Conservation (phyloP, 2,329 filamentous ascomycete species). For the Fusarium sp. region DNA sequence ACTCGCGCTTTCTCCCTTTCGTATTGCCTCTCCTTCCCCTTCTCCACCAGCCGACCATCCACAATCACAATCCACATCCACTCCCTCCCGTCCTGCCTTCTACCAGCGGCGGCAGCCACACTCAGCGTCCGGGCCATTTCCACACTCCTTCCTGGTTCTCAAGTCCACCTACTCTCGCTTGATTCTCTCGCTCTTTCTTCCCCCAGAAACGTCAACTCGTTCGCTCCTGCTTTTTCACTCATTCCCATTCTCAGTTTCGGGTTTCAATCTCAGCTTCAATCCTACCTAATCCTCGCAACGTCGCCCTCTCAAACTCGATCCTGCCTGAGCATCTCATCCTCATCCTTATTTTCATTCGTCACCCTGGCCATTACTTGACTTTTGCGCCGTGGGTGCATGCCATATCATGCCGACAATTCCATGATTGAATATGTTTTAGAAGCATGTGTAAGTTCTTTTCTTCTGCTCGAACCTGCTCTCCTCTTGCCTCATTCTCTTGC, state of each 20-base stretch:
- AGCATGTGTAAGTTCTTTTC: slow-evolving; percentile 59
- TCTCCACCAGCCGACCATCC: slow-evolving; percentile 29
- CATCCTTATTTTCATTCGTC: slow-evolving; percentile 13
- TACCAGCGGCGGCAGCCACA: slow-evolving; percentile 31
- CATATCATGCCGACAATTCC: slow-evolving; percentile 54
- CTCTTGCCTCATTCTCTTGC: slow-evolving; percentile 16
- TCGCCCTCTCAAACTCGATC: slow-evolving; percentile 23
- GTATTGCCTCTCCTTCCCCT: slow-evolving; percentile 33
- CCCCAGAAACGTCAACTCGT: slow-evolving; percentile 32
- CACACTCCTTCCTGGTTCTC: slow-evolving; percentile 32
- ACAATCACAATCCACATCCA: slow-evolving; percentile 25
- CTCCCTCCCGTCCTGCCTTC: slow-evolving; percentile 11
- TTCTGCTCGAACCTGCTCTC: neutral
- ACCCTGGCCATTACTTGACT: slow-evolving; percentile 41
- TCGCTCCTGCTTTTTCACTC: slow-evolving; percentile 38
- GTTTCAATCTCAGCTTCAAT: slow-evolving; percentile 2
- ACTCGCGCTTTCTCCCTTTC: slow-evolving; percentile 35
- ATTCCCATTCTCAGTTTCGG: slow-evolving; percentile 20
- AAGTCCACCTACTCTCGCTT: slow-evolving; percentile 45
- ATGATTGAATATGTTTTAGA: slow-evolving; percentile 58
- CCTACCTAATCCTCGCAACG: slow-evolving; percentile 33
- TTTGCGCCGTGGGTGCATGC: slow-evolving; percentile 51
- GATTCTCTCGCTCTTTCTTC: slow-evolving; percentile 42
- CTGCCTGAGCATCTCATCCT: slow-evolving; percentile 9
- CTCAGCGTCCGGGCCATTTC: slow-evolving; percentile 38